Evolutionary conservation across 257 asterid genomes (phyloP), one percentile per base, ranked within the genome.

Genomic region (Solanum tarijense): DNA sequence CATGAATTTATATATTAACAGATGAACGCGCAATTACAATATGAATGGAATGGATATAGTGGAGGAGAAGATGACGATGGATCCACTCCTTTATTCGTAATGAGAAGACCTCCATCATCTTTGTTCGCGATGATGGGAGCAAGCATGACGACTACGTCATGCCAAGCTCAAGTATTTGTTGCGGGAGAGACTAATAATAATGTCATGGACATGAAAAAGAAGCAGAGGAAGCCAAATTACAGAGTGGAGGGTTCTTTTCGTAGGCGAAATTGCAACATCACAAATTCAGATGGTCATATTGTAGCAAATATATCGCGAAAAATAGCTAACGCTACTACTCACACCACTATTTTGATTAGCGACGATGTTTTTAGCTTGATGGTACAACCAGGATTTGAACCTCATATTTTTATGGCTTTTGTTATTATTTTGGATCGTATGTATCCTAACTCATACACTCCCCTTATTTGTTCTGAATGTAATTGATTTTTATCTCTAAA

Each of bases 311-410:
- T 91, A 27, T 86, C 90, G 0, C 84, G 91, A 87, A 91, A 91
- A 83, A 12, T 87, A 29, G 89, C 89, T 74, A 91, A 73, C 1
- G 5, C 39, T 6, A 84, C 58, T 27, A 38, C 79, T 14, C 34
- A 16, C 75, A 60, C 89, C 3, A 90, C 89, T 12, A 38, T 89
- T 60, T 29, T 91, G 83, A 62, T 91, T 29, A 68, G 88, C 13
- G 92, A 91, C 16, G 93, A 90, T 35, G 93, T 91, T 84, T 91
- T 91, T 73, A 73, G 87, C 13, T 85, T 91, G 88, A 16, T 48
- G 36, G 87, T 91, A 20, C 91, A 88, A 23, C 90, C 91, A 21
- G 91, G 92, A 12, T 87, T 66, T 12, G 89, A 88, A 27, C 72
- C 85, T 58, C 83, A 35, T 2, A 86, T 91, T 13, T 86, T 88